Conservation (phyloP, 179 eudicot species). For the Beta lomatogona region DNA sequence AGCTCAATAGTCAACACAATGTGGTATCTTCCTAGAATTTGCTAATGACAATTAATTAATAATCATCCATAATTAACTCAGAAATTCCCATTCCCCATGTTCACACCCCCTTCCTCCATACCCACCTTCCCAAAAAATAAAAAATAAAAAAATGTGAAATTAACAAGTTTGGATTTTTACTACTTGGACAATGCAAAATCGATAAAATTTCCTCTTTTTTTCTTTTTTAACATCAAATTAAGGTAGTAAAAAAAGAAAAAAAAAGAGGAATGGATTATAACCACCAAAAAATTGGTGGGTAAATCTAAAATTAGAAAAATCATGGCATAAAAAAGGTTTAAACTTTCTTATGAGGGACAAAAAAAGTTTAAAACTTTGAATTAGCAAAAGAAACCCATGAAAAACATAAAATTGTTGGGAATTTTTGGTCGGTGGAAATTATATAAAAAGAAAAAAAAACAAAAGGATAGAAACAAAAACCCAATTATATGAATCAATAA, state of each 20-base stretch:
- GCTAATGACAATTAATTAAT: background rate
- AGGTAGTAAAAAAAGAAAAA: background rate
- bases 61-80: too few relatives aligned
- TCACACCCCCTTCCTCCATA: too few relatives aligned
- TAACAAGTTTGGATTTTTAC: too few relatives aligned
- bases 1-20: slow-evolving; percentile 8
- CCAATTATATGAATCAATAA: too few relatives aligned
- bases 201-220: too few relatives aligned
- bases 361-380: background rate
- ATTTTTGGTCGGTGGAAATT: background rate
- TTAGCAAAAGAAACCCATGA: background rate
- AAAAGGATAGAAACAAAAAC: too few relatives aligned
- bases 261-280: background rate
- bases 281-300: background rate
- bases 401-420: background rate
- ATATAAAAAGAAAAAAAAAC: too few relatives aligned
- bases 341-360: too few relatives aligned
- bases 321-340: too few relatives aligned
- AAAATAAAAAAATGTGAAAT: too few relatives aligned
- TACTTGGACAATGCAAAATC: too few relatives aligned
- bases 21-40: background rate
- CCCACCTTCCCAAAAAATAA: too few relatives aligned
- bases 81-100: background rate
- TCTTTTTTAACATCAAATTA: background rate
- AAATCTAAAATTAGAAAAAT: background rate